Base-by-base conservation (phyloP, 1,284 basidiomycete species). In the Chondrostereum purpureum region DNA sequence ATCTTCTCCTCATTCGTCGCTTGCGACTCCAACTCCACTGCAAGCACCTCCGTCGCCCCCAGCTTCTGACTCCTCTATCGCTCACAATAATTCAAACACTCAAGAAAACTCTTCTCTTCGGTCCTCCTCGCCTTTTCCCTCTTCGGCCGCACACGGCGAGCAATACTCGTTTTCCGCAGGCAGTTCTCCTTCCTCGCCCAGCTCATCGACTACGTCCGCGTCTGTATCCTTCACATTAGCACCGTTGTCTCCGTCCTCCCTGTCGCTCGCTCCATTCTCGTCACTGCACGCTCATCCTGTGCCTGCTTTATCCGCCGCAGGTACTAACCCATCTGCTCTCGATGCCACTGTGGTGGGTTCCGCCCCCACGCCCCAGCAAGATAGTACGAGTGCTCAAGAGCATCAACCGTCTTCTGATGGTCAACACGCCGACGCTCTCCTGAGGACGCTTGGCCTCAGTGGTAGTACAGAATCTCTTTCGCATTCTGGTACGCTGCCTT, bases 181-280 rank as follows among this genome's bases (percentile, higher is more conserved):
- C 18, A 18, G 14, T 23, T 41, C 39, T n/a, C 39, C 21, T 18
- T 41, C 39, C 14, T 19, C 39, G 14, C 39, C 14, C 13, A 41
- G 22, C 21, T 38, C 36, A 10, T 41, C 17, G 17, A 41, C 39
- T 14, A 3, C 39, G 39, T 21, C 39, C 10, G 39, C 39, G 20
- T 23, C 17, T 2, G 3, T 41, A 13, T 23, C 18, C 14, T 21
- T 41, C 13, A 5, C 18, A 13, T 23, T 3, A 41, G 16, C 39
- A 2, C 21, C 36, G 10, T n/a, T 38, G 17, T n/a, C 36, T 10
- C 12, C 18, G 8, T 38, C 36, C 17, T 38, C 36, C 10, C 16
- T 38, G 18, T 38, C 36, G 36, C 36, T 38, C 18, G 36, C 36
- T 8, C 12, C 36, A 38, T 14, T 14, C 17, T 38, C 36, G 10